Conservation (phyloP, 805 yeast species). For the Cyberlindnera euphorbiae region DNA sequence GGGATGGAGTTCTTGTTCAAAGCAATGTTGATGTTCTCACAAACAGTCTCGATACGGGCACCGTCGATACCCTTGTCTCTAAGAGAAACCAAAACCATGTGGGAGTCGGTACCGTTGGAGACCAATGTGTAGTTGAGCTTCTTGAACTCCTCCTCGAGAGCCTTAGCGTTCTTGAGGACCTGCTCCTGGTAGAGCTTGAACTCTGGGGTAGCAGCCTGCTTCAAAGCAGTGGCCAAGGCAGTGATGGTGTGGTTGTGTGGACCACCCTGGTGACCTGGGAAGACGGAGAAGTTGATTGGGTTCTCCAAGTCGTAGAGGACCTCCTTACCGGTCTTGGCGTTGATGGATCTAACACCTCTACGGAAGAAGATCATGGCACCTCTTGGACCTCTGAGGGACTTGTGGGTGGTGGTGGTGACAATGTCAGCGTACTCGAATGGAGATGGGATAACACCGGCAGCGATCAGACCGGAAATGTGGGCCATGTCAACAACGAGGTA, state of each 20-base stretch:
- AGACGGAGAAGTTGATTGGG: conserved; percentile 91
- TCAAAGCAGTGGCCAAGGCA: conserved; percentile 91
- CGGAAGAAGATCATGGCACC: conserved; percentile 98
- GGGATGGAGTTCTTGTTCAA: conserved; percentile 95
- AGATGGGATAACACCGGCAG: conserved; percentile 90
- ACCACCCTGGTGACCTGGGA: conserved; percentile 99
- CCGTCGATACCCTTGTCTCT: conserved; percentile 81
- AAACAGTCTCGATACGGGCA: conserved; percentile 88
- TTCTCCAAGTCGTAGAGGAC: conserved; percentile 81
- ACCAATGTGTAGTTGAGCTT: conserved; percentile 70
- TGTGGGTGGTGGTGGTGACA: conserved; percentile 97
- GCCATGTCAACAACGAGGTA: conserved; percentile 95
- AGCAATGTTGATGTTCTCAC: conserved; percentile 89
- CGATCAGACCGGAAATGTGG: conserved; percentile 91
- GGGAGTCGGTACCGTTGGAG: conserved; percentile 92
- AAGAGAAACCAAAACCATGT: conserved; percentile 80
- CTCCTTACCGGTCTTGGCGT: conserved; percentile 75
- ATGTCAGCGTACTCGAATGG: conserved; percentile 93
- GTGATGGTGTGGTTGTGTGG: conserved; percentile 98
- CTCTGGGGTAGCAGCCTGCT: conserved; percentile 87
- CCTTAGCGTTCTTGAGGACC: conserved; percentile 77
- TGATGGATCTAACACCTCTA: conserved; percentile 82
- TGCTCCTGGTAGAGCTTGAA: conserved; percentile 80
- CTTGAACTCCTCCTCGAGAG: conserved; percentile 64
- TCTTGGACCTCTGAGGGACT: conserved; percentile 97